Base-by-base conservation (phyloP, 208 protist genomes). In the Plasmodiophora brassicae region DNA sequence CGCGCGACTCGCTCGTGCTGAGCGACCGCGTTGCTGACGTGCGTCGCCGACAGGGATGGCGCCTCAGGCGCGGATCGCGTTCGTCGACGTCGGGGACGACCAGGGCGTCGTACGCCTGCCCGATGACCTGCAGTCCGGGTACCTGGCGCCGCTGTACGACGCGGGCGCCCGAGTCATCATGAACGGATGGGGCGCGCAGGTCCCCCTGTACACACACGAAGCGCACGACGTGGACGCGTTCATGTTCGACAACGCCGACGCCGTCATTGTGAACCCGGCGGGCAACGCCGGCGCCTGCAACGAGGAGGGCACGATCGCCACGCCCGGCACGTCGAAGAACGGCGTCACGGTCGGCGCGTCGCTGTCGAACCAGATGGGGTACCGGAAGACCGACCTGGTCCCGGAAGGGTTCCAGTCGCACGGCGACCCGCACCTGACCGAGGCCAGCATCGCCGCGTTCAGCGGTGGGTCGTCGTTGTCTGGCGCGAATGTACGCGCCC, bases 251-350 rank as follows among this genome's bases (percentile, higher is more conserved):
- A n/a, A 78, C 5, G 14, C 14, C 32, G 65, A 78, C 41, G 5
- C 41, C n/a, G 32, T 78, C 5, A 32, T 32, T 38, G 65, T 78
- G 65, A 78, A n/a, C 14, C 32, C 65, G n/a, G 65, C 65, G 10
- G 65, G 65, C 5, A 78, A 78, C 5, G 45, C 1, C 10, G 85
- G 85, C 32, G 38, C 57, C 41, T 38, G 39, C 32, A 88, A 88
- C n/a, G 39, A 5, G 0, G 71, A 43, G 1, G 36, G 39, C 45
- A 8, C 85, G 14, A 28, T 88, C 22, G 57, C 36, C 10, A 8
- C 85, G 41, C 85, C 85, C 14, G 85, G 43, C 14, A 83, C 57
- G 14, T 14, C 57, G 36, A 88, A 88, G 39, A 88, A 65, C 71
- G 1, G 36, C 44, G n/a, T 88, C 0, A 5, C 85, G n/a, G 85